Conservation (phyloP, 2,329 filamentous ascomycete species). For the Aurifilum marmelostoma region DNA sequence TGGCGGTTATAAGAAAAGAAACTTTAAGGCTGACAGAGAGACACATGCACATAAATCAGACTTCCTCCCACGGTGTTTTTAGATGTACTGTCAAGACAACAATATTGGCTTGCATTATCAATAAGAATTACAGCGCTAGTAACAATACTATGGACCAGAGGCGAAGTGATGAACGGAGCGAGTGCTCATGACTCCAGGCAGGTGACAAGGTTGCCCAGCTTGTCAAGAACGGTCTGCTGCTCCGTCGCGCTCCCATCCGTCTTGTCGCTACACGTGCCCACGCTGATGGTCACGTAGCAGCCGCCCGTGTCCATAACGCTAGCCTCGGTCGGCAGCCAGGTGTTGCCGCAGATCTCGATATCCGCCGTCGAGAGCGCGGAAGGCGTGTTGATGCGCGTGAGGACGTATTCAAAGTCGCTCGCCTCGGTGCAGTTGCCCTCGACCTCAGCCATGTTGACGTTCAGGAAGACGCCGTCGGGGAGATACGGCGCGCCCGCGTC, state of each 20-base stretch:
- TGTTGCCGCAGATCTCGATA: slow-evolving; percentile 58
- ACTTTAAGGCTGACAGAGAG: background rate
- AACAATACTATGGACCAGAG: background rate
- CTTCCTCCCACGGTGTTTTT: no score
- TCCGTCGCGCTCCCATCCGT: slow-evolving; percentile 55
- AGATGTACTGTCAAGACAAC: background rate
- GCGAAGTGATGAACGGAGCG: background rate
- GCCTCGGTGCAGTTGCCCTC: slow-evolving; percentile 53
- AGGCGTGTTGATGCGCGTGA: slow-evolving; percentile 61
- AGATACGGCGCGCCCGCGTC: slow-evolving; percentile 64
- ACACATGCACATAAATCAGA: no score
- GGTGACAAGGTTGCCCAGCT: slow-evolving; percentile 42
- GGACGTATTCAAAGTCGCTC: slow-evolving; percentile 63
- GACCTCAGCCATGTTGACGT: slow-evolving; percentile 69
- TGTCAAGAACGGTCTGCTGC: slow-evolving; percentile 56
- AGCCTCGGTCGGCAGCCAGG: slow-evolving; percentile 61
- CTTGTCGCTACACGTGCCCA: slow-evolving; percentile 64
- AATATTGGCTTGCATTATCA: background rate
- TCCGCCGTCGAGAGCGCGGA: slow-evolving; percentile 58
- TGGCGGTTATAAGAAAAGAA: no score
- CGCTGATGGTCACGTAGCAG: slow-evolving; percentile 66
- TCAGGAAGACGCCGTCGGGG: slow-evolving; percentile 63
- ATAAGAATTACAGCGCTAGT: background rate
- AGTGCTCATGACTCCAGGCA: slow-evolving; percentile 22
- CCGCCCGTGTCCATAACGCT: slow-evolving; percentile 53